phyloP scores from a whole-genome alignment of 2,329 filamentous ascomycete species.

The Ophiostoma sp. region DNA sequence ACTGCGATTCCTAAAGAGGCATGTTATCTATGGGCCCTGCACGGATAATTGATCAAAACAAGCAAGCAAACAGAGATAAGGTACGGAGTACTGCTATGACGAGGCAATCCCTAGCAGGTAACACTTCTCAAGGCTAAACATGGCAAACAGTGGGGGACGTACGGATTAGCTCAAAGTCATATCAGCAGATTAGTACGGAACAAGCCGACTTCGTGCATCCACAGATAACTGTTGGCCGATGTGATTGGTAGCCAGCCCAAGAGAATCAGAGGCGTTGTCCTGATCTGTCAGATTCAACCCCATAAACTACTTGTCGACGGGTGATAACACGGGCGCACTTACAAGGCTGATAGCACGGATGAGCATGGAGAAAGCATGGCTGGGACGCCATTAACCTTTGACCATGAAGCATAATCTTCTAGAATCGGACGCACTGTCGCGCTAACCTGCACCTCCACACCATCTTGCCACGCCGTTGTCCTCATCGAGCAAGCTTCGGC shows the following conservation, averaged over 20 bases:
- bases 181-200: constrained; percentile 14
- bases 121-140: constrained; percentile 6
- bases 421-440: background rate
- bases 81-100: background rate
- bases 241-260: background rate
- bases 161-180: constrained; percentile 6
- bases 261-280: constrained; percentile 9
- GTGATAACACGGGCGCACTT: background rate
- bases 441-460: constrained; percentile 2
- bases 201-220: constrained; percentile 7
- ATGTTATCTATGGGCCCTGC: constrained; percentile 12
- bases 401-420: background rate
- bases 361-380: background rate
- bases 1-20: background rate
- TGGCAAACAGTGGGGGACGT: constrained; percentile 4
- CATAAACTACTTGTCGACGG: constrained; percentile 11
- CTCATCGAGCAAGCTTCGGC: background rate
- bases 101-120: constrained; percentile 2
- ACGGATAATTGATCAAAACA: background rate
- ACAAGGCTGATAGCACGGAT: background rate
- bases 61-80: background rate
- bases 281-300: constrained; percentile 8
- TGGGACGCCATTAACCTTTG: background rate
- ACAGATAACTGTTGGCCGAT: constrained; percentile 12
- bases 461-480: background rate